These are phyloP conservation scores for Asterella californica DNA, from an alignment of 225 moss, liverwort and hornwort genomes.

Conservation along the genomic window DNA sequence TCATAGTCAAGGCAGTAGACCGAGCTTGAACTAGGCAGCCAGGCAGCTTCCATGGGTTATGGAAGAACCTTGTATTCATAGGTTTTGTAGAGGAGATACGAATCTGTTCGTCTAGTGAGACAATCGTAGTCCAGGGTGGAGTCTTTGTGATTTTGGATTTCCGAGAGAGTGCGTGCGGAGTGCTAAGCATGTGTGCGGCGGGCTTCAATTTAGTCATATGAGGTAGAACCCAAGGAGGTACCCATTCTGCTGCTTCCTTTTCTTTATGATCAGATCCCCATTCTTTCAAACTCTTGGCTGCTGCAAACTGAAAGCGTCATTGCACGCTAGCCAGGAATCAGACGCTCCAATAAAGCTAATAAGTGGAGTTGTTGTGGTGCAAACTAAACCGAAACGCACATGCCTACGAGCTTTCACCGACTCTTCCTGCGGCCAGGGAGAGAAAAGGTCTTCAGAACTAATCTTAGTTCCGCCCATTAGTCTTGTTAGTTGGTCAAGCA, in stretches of 20 bases:
- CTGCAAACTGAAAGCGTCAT: constrained; percentile 16
- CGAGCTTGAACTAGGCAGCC: constrained; percentile 14
- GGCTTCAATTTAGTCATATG: constrained; percentile 26
- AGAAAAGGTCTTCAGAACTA: constrained; percentile 9
- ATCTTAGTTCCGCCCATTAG: constrained; percentile 6
- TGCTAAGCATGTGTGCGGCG: constrained; percentile 33
- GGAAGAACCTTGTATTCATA: constrained; percentile 36
- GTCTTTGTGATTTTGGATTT: constrained; percentile 43
- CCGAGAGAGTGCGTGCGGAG: constrained; percentile 29
- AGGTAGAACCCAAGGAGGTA: constrained; percentile 36
- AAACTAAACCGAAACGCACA: background rate
- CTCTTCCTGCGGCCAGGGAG: constrained; percentile 1
- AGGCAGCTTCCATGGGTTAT: constrained; percentile 14
- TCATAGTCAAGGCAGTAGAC: constrained; percentile 19
- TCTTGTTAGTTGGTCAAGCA: constrained; percentile 2
- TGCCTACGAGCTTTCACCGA: background rate
- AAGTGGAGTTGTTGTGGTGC: constrained; percentile 18
- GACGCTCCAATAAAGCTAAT: constrained; percentile 36
- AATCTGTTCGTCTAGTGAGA: constrained; percentile 26
- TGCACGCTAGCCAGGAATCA: constrained; percentile 23
- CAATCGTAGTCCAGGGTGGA: constrained; percentile 27
- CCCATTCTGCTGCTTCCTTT: constrained; percentile 37
- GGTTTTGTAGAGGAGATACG: constrained; percentile 39
- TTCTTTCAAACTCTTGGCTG: constrained; percentile 43
- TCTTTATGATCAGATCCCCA: constrained; percentile 31